Evolutionary conservation across 306 rosid species (phyloP), one percentile per base, ranked within the genome.

Genomic region (Pterocarpus macrocarpus): DNA sequence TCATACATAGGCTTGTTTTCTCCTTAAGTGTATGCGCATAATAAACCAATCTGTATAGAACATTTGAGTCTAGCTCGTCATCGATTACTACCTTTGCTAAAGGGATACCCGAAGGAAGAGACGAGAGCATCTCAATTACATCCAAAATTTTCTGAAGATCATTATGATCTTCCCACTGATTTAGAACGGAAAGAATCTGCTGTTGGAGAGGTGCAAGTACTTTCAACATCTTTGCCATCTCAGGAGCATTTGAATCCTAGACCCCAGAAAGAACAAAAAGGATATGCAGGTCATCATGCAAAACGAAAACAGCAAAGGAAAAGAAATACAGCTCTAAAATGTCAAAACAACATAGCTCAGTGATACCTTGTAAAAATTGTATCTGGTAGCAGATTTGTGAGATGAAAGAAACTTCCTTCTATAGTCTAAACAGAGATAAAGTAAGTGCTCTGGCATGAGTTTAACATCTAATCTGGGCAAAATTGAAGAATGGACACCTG

Each of bases 361-460:
- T 30, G 63, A 83, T 39, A 94, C 98, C 99, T 93, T 90, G 88
- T 95, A 95, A 81, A 93, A 89, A 45, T 93, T 95, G 73, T 89
- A 91, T 87, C 84, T 88, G 17, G 32, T 10, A 55, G 90, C 76
- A 35, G 87, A 83, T 34, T 69, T 89, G 69, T 64, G 77, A 68
- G 90, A 84, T 7, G 88, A 81, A 78, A 66, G 76, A 78, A 82
- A 85, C 71, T 86, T 89, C 78, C 69, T 84, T 55, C 74, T 82
- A 78, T 83, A 88, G 88, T 93, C 98, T 83, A 91, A 52, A 79
- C 91, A 90, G 80, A 95, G 94, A 68, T 89, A 87, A 52, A 95
- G 64, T 74, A 90, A 83, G 85, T 93, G 91, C 83, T 95, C 99
- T 8, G 95, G 98, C 82, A 90, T 88, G 44, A 95, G 88, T 82